These are phyloP conservation scores for Ceratocystis destructans DNA, from an alignment of 2,329 filamentous ascomycete species.

Conservation along the genomic window DNA sequence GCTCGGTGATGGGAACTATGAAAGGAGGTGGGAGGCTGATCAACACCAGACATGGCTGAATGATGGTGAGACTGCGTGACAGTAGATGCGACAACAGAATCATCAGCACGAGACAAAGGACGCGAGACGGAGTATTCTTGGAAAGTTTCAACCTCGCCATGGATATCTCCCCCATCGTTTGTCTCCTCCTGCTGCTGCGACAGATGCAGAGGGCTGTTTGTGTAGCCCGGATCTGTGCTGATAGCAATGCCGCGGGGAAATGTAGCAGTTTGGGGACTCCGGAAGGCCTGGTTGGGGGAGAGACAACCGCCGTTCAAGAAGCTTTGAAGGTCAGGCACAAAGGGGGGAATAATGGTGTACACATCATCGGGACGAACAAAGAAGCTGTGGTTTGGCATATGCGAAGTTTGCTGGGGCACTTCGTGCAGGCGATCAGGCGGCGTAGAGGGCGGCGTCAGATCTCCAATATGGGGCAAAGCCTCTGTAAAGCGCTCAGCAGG, in stretches of 20 bases:
- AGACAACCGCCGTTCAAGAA: constrained; percentile 16
- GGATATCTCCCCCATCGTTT: not conserved
- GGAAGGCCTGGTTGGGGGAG: constrained; percentile 16
- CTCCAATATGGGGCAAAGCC: constrained; percentile 35
- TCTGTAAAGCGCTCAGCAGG: constrained; percentile 43
- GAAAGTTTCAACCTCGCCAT: not conserved
- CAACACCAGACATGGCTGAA: constrained; percentile 23
- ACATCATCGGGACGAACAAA: constrained; percentile 10
- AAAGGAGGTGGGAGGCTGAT: constrained; percentile 45
- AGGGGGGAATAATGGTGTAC: constrained; percentile 33
- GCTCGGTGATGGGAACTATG: constrained; percentile 43
- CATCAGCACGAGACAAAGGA: constrained; percentile 6
- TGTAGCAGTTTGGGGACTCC: constrained; percentile 14
- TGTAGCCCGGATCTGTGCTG: not conserved
- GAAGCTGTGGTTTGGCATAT: constrained; percentile 36
- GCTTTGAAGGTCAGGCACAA: constrained; percentile 34
- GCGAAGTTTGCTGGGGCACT: constrained; percentile 42
- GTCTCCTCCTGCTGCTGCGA: not conserved
- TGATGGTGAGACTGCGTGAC: constrained; percentile 10
- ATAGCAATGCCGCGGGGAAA: constrained; percentile 13
- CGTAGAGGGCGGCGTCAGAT: constrained; percentile 48
- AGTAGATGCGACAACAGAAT: constrained; percentile 14
- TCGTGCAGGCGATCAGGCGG: constrained; percentile 36
- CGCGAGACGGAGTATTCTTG: constrained; percentile 7
- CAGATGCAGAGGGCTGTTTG: not conserved